Percentiles rank a stretch among this genome's conserved stretches.
These are phyloP conservation scores for Sophora flavescens DNA, from an alignment of 306 rosid species.

Conservation along the genomic window DNA sequence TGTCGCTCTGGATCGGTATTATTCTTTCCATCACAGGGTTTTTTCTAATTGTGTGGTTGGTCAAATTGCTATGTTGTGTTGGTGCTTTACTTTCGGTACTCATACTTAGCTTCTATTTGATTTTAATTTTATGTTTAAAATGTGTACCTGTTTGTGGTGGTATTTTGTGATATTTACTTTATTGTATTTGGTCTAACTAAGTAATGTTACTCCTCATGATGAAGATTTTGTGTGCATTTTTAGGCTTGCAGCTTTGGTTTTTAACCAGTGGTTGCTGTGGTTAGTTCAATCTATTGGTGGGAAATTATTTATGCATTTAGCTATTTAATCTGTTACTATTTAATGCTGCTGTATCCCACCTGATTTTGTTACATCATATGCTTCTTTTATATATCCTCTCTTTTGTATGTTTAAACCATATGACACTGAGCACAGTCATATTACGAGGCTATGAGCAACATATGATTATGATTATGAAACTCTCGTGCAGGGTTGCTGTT, in stretches of 20 bases:
- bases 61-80: background rate
- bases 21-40: conserved; percentile 2
- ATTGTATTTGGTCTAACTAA: background rate
- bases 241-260: background rate
- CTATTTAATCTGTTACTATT: too few relatives aligned
- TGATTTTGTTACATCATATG: background rate
- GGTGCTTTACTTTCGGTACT: background rate
- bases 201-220: conserved; percentile 2
- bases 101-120: conserved; percentile 1
- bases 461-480: conserved; percentile 10
- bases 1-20: conserved; percentile 99
- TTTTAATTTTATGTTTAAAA: background rate
- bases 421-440: background rate
- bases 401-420: background rate
- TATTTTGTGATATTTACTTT: conserved; percentile 12
- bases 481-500: background rate
- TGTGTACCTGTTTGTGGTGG: conserved; percentile 4
- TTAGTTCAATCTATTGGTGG: background rate
- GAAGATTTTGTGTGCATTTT: background rate
- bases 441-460: background rate
- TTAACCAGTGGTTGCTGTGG: background rate
- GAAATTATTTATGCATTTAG: background rate
- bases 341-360: too few relatives aligned
- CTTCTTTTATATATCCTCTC: background rate
- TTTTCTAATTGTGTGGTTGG: background rate